These are phyloP conservation scores for Globisporangium emineosum DNA, from an alignment of 352 stramenopile genomes.

Conservation along the genomic window DNA sequence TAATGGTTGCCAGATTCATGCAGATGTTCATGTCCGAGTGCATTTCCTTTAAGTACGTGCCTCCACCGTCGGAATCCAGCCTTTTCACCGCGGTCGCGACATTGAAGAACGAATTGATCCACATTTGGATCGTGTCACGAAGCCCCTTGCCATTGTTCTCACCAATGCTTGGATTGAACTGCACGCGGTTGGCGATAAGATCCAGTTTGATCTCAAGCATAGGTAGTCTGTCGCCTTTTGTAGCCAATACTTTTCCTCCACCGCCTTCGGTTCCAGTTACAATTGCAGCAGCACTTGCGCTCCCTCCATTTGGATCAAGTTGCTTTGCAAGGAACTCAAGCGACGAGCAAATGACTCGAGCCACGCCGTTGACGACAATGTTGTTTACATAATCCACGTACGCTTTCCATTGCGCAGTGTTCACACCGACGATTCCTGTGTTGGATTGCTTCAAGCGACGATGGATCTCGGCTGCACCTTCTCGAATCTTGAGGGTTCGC, in stretches of 20 bases:
- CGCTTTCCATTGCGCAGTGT: constrained; percentile 95
- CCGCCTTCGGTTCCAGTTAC: constrained; percentile 38
- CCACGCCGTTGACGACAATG: constrained; percentile 94
- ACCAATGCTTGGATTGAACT: constrained; percentile 87
- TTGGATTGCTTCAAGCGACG: constrained; percentile 95
- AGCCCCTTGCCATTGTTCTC: constrained; percentile 93
- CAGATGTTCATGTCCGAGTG: constrained; percentile 95
- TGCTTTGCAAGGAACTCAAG: constrained; percentile 94
- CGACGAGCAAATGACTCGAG: constrained; percentile 80
- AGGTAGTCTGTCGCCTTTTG: constrained; percentile 67
- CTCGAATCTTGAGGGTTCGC: constrained; percentile 94
- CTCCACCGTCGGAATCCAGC: constrained; percentile 91
- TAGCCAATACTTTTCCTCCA: constrained; percentile 29
- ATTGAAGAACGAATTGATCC: constrained; percentile 97
- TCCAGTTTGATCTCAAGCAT: constrained; percentile 98
- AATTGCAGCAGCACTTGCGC: constrained; percentile 25
- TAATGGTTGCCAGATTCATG: constrained; percentile 92
- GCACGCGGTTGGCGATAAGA: constrained; percentile 85
- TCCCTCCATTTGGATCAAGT: constrained; percentile 82
- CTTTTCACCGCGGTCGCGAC: constrained; percentile 95
- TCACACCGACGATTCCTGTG: constrained; percentile 91
- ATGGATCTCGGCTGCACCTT: constrained; percentile 95
- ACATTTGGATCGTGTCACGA: constrained; percentile 93
- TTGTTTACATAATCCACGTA: constrained; percentile 99
- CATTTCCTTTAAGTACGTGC: constrained; percentile 97